Conservation (phyloP, 495 filamentous ascomycete species). For the Staphylotrichum tortipilum region DNA sequence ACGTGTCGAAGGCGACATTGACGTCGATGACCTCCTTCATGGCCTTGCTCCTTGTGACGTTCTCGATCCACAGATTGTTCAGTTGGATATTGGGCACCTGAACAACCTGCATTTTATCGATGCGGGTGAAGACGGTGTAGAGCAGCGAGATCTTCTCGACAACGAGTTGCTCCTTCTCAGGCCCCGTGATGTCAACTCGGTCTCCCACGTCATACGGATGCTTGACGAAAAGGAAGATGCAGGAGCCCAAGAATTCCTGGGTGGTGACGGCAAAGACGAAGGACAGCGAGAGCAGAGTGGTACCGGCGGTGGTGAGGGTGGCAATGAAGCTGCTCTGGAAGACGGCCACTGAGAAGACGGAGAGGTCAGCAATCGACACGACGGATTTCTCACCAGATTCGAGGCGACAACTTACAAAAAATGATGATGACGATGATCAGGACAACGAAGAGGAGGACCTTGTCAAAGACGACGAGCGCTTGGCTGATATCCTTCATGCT, state of each 20-base stretch:
- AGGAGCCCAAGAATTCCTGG: constrained; percentile 89
- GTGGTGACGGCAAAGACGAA: constrained; percentile 89
- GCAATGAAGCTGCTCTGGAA: constrained; percentile 76
- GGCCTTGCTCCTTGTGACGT: constrained; percentile 77
- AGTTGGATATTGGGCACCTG: constrained; percentile 85
- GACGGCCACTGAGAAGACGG: constrained; percentile 56
- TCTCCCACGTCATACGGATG: constrained; percentile 87
- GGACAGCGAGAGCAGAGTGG: constrained; percentile 84
- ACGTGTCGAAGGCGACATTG: constrained; percentile 73
- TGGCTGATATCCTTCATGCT: constrained; percentile 98
- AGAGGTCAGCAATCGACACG: neutral
- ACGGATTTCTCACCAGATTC: neutral
- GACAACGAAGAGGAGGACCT: constrained; percentile 68
- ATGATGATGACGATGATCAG: constrained; percentile 75
- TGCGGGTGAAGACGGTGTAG: constrained; percentile 84
- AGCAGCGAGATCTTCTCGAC: constrained; percentile 93
- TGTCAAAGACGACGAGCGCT: constrained; percentile 83
- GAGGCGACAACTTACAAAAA: constrained; percentile 52
- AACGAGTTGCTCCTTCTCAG: constrained; percentile 54
- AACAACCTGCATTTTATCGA: constrained; percentile 71
- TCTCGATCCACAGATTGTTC: constrained; percentile 88
- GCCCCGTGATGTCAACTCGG: constrained; percentile 71
- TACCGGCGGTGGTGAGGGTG: constrained; percentile 88
- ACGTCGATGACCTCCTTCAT: constrained; percentile 84
- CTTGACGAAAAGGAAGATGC: constrained; percentile 98